Evolutionary conservation across 768 basidiomycete genomes (phyloP), one percentile per base, ranked within the genome.

Genomic region (Phaeotremella skinneri): DNA sequence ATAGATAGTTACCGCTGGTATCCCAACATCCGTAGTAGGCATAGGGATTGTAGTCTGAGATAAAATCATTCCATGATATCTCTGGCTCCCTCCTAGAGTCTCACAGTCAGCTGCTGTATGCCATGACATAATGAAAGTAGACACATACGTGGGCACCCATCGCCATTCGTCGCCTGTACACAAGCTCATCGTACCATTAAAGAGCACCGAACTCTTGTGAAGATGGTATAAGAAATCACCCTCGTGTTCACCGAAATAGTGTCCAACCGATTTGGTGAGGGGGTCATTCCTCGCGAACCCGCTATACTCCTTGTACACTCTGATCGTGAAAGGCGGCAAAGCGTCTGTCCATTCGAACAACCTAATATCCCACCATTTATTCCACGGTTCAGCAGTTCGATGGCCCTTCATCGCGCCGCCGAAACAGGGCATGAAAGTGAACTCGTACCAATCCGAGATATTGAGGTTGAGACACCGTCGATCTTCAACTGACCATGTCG

Each of bases 161-260:
- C n/a, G n/a, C n/a, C n/a, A n/a, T n/a, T n/a, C n/a, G n/a, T n/a
- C n/a, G n/a, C n/a, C n/a, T n/a, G n/a, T n/a, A 20, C 52, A 53
- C 17, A 53, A 11, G n/a, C 21, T 25, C 31, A 25, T 32, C 23
- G 21, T 5, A 17, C 23, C n/a, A 21, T 21, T 23, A 9, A 9
- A 48, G 9, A 30, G 27, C 11, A 51, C 29, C 11, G 16, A 14
- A 30, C 16, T 51, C 27, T 51, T 51, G 13, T 51, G 29, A 5
- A 51, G 27, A 30, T 51, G 50, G 21, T 51, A 51, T 21, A 51
- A 21, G 29, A 51, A 51, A 30, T 51, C 50, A 23, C 50, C 29
- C 29, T 23, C 21, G 13, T 30, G 50, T 51, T 25, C 16, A 16
- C 50, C n/a, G 13, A 17, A 30, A 51, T 51, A 30, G 13, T 30